Evolutionary conservation across 2,329 filamentous ascomycete species (phyloP), one percentile per base, ranked within the genome.

Genomic region (Bipolaris gigantea): DNA sequence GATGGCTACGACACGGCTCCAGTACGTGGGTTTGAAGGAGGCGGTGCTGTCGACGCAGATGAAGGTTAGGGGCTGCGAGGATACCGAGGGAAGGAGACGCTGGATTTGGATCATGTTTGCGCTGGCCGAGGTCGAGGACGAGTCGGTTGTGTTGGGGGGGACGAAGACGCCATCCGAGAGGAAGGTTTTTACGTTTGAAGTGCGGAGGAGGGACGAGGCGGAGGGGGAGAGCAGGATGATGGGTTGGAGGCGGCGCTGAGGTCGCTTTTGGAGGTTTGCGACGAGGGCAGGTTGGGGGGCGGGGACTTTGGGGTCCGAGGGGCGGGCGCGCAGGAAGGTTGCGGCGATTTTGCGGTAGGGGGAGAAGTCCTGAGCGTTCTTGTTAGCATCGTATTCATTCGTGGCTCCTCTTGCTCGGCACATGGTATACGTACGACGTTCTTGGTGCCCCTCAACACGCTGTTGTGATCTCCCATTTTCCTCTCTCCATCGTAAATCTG

Each of bases 171-270:
- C 92, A 52, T 87, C 83, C 73, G 93, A 88, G 61, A 99, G 88
- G 81, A 99, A 97, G 27, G 89, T 87, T 71, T 96, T 95, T 75
- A 95, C 91, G 73, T 99, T 99, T 48, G 90, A 89, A 85, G 97
- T 91, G 73, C 93, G 92, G 34, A 99, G 86, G 44, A 97, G 85
- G 1, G 92, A 95, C 2, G 93, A 97, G 10, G 93, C 94, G 1
- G 93, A 97, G 1, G 94, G 94, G 0, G 94, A 97, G 57, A 99
- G 87, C 25, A 99, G 87, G 73, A 99, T 97, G 76, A 99, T 99
- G 44, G 94, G 94, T 72, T 80, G 80, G 33, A 82, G 78, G 47
- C 84, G 81, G 42, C 73, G 72, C 23, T 71, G 55, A 42, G 74
- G 72, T 53, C 78, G 74, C 59, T 77, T 76, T 36, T 63, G 61